phyloP scores from a whole-genome alignment of 2,329 filamentous ascomycete species.

The Catunica adiposa region DNA sequence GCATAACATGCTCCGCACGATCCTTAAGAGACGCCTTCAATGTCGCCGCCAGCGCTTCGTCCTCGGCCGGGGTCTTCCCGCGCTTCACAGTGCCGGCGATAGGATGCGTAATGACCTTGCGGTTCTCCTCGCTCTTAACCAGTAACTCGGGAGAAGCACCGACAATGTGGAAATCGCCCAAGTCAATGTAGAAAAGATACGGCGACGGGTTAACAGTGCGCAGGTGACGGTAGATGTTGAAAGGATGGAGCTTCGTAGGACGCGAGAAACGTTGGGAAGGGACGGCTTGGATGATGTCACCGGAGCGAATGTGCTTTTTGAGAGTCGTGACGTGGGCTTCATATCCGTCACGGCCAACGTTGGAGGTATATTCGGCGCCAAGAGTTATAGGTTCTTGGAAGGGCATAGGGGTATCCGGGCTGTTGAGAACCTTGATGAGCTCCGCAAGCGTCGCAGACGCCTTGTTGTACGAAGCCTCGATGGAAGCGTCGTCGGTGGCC shows the following conservation, averaged over 20 bases:
- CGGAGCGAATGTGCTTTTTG: constrained; percentile 78
- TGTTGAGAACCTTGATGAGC: constrained; percentile 55
- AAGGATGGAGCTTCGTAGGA: constrained; percentile 80
- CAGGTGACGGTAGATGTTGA: constrained; percentile 93
- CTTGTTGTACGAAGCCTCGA: constrained; percentile 42
- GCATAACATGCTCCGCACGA: constrained; percentile 89
- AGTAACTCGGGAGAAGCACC: constrained; percentile 89
- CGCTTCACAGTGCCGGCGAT: constrained; percentile 92
- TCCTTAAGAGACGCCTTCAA: constrained; percentile 74
- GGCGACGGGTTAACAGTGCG: constrained; percentile 96
- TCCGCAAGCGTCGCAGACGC: constrained; percentile 47
- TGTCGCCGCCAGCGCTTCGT: constrained; percentile 61
- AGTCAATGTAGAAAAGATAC: constrained; percentile 93
- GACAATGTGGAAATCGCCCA: constrained; percentile 82
- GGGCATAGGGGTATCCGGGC: constrained; percentile 61
- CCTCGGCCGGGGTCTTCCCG: constrained; percentile 64
- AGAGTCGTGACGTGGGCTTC: constrained; percentile 72
- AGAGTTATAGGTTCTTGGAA: constrained; percentile 55
- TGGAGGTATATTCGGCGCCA: constrained; percentile 71
- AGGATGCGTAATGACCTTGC: constrained; percentile 76
- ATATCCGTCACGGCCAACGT: constrained; percentile 78
- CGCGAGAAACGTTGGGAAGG: constrained; percentile 85
- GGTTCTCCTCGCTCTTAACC: constrained; percentile 72
- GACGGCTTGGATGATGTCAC: constrained; percentile 95
- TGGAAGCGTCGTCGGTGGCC: constrained; percentile 37